Percentiles rank a stretch among this genome's conserved stretches.
These are phyloP conservation scores for Pythium grandisporangium DNA, from an alignment of 352 stramenopile species.

Conservation along the genomic window DNA sequence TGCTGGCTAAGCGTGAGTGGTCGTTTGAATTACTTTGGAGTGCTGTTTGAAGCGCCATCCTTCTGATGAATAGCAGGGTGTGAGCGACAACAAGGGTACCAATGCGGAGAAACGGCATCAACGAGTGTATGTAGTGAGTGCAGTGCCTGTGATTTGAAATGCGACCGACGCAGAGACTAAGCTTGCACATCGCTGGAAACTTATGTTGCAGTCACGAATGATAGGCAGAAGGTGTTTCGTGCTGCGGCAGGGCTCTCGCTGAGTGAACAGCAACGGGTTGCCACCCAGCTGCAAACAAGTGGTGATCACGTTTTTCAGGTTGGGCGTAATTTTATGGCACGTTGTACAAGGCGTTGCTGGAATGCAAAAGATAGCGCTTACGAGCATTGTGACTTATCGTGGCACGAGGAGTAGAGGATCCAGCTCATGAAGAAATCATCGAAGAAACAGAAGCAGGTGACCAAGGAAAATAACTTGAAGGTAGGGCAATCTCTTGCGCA, in stretches of 20 bases:
- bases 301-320: conserved; percentile 53
- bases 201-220: too few species aligned
- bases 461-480: conserved; percentile 52
- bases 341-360: not conserved
- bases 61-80: too few species aligned
- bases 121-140: too few species aligned
- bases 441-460: conserved; percentile 45
- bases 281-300: conserved; percentile 29
- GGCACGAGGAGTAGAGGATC: conserved; percentile 29
- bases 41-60: conserved; percentile 6
- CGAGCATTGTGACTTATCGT: not conserved
- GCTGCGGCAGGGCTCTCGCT: conserved; percentile 54
- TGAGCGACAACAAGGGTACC: too few species aligned
- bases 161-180: too few species aligned
- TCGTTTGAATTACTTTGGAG: conserved; percentile 11
- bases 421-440: conserved; percentile 53
- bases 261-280: conserved; percentile 51
- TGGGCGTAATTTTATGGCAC: too few species aligned
- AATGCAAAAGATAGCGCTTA: not conserved
- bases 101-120: too few species aligned
- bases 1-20: too few species aligned
- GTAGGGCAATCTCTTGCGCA: too few species aligned
- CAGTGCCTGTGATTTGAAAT: too few species aligned
- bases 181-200: too few species aligned
- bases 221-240: conserved; percentile 47